Evolutionary conservation across 2,329 filamentous ascomycete species (phyloP).

Genomic region (Claviceps pazoutovae): DNA sequence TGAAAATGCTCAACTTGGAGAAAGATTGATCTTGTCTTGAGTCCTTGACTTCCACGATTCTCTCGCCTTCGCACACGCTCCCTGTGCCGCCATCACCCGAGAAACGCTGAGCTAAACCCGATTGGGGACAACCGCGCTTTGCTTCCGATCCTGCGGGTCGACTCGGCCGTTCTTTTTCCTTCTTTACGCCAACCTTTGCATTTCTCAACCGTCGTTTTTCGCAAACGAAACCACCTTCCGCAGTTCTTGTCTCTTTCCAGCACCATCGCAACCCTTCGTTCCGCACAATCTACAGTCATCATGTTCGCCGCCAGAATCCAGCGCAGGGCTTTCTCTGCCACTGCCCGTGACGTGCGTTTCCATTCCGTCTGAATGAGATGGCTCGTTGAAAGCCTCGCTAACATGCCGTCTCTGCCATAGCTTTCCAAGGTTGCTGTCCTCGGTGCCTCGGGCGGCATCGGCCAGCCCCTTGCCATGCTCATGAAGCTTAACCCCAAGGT

Average conservation of each 20-base stretch:
- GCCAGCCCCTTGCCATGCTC: conserved; percentile 92
- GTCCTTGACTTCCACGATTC: too few relatives aligned
- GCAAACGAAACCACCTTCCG: conserved; percentile 5
- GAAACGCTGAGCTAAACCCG: conserved; percentile 12
- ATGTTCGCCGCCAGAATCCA: conserved; percentile 68
- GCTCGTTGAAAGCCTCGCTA: neutral
- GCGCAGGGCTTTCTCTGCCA: conserved; percentile 69
- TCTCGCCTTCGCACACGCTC: neutral
- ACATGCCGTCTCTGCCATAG: conserved; percentile 30
- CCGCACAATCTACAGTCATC: conserved; percentile 15
- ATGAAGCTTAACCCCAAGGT: conserved; percentile 98
- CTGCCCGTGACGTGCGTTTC: conserved; percentile 56
- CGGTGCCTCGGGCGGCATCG: conserved; percentile 94
- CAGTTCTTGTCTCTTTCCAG: conserved; percentile 7
- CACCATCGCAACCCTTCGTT: conserved; percentile 7
- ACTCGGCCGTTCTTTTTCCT: conserved; percentile 4
- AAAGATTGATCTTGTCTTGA: too few relatives aligned
- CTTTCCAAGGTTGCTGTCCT: conserved; percentile 95
- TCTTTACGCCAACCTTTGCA: conserved; percentile 1
- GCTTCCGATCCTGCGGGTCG: neutral
- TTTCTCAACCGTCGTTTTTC: conserved; percentile 11
- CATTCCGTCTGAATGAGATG: neutral
- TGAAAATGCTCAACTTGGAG: too few relatives aligned
- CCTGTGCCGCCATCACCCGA: neutral
- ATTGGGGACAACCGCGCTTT: conserved; percentile 1